Evolutionary conservation across 176 grass and related monocot genomes (phyloP).

Genomic region (Ensete glaucum): DNA sequence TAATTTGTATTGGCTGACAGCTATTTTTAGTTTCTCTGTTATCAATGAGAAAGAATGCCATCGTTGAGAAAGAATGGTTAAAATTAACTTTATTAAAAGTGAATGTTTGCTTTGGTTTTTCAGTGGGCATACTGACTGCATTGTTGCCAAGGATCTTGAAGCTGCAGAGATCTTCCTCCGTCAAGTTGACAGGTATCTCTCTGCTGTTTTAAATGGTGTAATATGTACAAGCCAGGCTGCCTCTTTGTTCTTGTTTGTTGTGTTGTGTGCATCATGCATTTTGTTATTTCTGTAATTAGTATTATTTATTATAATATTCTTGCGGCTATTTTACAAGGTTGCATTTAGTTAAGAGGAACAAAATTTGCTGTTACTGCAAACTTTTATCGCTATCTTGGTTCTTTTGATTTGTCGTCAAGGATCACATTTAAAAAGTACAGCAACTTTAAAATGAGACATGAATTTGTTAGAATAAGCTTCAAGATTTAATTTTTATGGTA

Average conservation of each 20-base stretch:
- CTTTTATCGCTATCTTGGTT: neutral
- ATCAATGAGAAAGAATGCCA: neutral
- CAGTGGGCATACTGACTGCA: conserved; percentile 91
- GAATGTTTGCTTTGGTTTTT: conserved; percentile 20
- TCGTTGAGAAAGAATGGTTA: neutral
- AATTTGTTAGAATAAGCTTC: neutral
- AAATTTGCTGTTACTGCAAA: neutral
- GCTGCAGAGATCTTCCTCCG: conserved; percentile 58
- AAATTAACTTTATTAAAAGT: neutral
- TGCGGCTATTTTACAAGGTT: no score
- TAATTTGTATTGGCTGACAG: neutral
- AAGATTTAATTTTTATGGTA: neutral
- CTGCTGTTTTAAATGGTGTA: neutral
- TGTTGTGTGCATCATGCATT: neutral
- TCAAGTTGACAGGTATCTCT: conserved; percentile 80
- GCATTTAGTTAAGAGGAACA: no score
- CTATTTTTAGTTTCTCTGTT: neutral
- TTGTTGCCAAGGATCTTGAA: conserved; percentile 55
- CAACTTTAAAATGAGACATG: no score
- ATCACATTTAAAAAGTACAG: no score
- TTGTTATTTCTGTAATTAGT: neutral
- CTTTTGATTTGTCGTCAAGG: no score
- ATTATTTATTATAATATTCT: neutral
- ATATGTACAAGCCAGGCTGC: conserved; percentile 4
- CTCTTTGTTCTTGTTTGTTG: neutral